Evolutionary conservation across 768 basidiomycete genomes (phyloP), one percentile per base, ranked within the genome.

Genomic region (Termitomyces sp.): DNA sequence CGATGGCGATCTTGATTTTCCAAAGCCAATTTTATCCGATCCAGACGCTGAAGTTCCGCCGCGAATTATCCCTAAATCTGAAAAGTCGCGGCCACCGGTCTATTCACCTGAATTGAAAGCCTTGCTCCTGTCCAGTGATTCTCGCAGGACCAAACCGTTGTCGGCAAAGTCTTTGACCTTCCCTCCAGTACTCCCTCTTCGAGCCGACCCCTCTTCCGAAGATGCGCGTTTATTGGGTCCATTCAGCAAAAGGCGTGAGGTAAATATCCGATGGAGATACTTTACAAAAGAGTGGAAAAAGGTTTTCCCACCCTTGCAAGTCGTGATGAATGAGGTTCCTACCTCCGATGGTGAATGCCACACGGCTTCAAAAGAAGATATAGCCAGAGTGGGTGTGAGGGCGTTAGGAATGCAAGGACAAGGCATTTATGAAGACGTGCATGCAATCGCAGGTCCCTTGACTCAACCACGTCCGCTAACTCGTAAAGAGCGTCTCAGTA

Each of bases 161-260:
- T 70, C 69, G 18, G 67, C 62, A 5, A 68, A 67, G 12, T 71
- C 78, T 44, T 68, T 91, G 41, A 55, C 60, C 8, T 69, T 66
- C 10, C 90, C 90, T 0, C 81, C 84, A 2, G 77, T 68, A 5
- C 72, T 91, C 26, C 86, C 87, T 2, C 63, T 68, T n/a, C 81
- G 82, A 23, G 84, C 84, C 33, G 71, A 86, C 61, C 80, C 82
- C 20, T 61, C 69, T 2, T 86, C 88, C 9, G 75, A 81, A 57
- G 86, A 89, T 55, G 84, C 85, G 1, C 69, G 69, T 32, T 64
- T 87, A 4, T 72, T 89, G 36, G 90, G 89, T 2, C 81, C 78
- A 10, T 74, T 91, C 46, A 89, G 88, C 75, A 88, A 83, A 67
- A 83, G 91, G 38, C 81, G 90, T 47, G 82, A 91, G 68, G 77